Percentiles rank a stretch among this genome's conserved stretches.
Evolutionary conservation across 2,329 filamentous ascomycete genomes (phyloP).

Genomic region (Xylariaceae sp.): DNA sequence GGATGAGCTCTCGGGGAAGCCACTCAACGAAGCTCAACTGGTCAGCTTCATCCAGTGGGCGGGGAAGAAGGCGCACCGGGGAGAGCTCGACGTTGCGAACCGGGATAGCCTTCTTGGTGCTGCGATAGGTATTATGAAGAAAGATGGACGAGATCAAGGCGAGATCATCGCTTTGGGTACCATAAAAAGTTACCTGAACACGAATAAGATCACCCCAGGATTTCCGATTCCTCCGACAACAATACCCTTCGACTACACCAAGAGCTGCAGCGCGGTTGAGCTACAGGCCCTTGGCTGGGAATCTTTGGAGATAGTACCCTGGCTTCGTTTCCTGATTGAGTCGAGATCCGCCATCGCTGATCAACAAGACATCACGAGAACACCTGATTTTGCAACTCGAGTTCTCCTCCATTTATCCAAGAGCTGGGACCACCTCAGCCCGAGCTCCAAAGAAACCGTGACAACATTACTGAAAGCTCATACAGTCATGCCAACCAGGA

Average conservation of each 20-base stretch:
- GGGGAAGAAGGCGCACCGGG: conserved; percentile 60
- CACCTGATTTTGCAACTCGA: conserved; percentile 65
- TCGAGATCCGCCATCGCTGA: conserved; percentile 51
- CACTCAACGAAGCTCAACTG: conserved; percentile 71
- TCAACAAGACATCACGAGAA: conserved; percentile 63
- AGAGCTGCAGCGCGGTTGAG: conserved; percentile 56
- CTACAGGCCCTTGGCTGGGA: conserved; percentile 80
- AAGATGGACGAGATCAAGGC: conserved; percentile 50
- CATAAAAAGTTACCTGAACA: conserved; percentile 67
- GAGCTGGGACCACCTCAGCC: conserved; percentile 75
- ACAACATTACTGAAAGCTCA: conserved; percentile 56
- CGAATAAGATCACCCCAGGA: conserved; percentile 71
- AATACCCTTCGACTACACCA: conserved; percentile 78
- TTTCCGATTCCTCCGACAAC: conserved; percentile 75
- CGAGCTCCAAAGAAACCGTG: conserved; percentile 57
- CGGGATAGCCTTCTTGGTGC: conserved; percentile 68
- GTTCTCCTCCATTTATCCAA: conserved; percentile 78
- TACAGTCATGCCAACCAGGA: conserved; percentile 80
- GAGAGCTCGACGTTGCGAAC: conserved; percentile 63
- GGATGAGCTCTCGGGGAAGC: conserved; percentile 72
- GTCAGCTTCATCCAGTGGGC: conserved; percentile 81
- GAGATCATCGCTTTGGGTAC: conserved; percentile 70
- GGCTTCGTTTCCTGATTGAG: conserved; percentile 75
- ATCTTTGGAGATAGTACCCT: conserved; percentile 74
- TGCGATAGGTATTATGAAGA: conserved; percentile 63